phyloP scores from a whole-genome alignment of 108 stramenopile genomes.

The Chaetoceros tenuissimus region DNA sequence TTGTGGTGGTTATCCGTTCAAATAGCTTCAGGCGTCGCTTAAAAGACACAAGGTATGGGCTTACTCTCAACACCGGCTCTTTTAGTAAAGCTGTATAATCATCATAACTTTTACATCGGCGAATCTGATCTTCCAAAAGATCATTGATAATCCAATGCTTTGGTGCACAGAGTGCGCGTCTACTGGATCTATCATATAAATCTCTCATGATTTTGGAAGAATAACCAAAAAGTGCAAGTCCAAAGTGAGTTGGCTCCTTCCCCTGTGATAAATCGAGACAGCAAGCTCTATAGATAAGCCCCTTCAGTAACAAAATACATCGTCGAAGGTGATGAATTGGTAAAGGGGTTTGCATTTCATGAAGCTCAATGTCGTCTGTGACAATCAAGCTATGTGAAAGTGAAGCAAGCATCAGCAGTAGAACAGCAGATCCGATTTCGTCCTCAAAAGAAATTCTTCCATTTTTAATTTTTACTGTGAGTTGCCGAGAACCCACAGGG shows the following conservation, averaged over 20 bases:
- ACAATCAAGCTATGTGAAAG: conserved; percentile 73
- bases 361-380: conserved; percentile 83
- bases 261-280: conserved; percentile 40
- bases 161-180: conserved; percentile 69
- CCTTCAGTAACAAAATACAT: conserved; percentile 67
- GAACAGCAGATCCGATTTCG: conserved; percentile 42
- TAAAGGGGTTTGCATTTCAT: conserved; percentile 72
- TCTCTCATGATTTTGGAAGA: conserved; percentile 62
- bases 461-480: not conserved
- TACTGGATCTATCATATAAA: conserved; percentile 74
- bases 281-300: conserved; percentile 64
- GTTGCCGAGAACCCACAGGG: not conserved
- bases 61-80: conserved; percentile 62
- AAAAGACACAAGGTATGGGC: conserved; percentile 82
- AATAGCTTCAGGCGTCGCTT: conserved; percentile 79
- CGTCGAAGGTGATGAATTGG: conserved; percentile 73
- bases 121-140: conserved; percentile 57
- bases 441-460: conserved; percentile 1
- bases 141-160: conserved; percentile 77
- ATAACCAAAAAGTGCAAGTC: conserved; percentile 48
- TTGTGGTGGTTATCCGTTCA: conserved; percentile 70
- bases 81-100: conserved; percentile 50
- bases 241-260: conserved; percentile 49
- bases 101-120: conserved; percentile 45
- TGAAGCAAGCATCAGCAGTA: conserved; percentile 54